Evolutionary conservation across 2,329 filamentous ascomycete genomes (phyloP).

Genomic region (Epicoccum sorghinum): DNA sequence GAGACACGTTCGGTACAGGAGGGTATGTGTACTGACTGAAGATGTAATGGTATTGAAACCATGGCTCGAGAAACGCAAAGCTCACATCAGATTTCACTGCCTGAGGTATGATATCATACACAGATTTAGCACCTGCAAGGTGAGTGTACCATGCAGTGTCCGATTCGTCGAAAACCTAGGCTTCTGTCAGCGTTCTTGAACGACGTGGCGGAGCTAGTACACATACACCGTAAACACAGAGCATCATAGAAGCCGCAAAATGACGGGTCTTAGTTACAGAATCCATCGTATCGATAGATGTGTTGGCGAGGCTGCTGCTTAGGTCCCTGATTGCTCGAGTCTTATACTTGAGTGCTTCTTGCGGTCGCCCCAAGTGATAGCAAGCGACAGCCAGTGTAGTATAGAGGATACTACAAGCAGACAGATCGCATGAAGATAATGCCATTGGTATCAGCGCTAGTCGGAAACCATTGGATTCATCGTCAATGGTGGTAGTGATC

Average conservation of each 20-base stretch:
- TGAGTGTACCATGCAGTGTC: slow-evolving; percentile 57
- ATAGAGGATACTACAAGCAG: slow-evolving; percentile 49
- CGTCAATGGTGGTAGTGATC: slow-evolving; percentile 57
- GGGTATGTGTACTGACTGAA: slow-evolving; percentile 53
- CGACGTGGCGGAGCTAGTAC: not conserved
- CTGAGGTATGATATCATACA: slow-evolving; percentile 38
- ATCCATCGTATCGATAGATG: slow-evolving; percentile 15
- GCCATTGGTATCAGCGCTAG: slow-evolving; percentile 56
- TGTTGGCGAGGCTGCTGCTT: slow-evolving; percentile 45
- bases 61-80: slow-evolving; percentile 51
- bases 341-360: slow-evolving; percentile 53
- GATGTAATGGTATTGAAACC: slow-evolving; percentile 58
- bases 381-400: slow-evolving; percentile 55
- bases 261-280: slow-evolving; percentile 47
- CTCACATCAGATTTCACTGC: slow-evolving; percentile 27
- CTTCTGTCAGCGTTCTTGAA: not conserved
- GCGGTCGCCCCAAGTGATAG: slow-evolving; percentile 50
- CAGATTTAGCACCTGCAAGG: slow-evolving; percentile 52
- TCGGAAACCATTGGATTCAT: slow-evolving; percentile 55
- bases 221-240: slow-evolving; percentile 56
- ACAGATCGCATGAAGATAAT: slow-evolving; percentile 42
- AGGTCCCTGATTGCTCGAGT: slow-evolving; percentile 50
- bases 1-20: slow-evolving; percentile 31
- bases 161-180: slow-evolving; percentile 56
- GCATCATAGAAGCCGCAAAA: slow-evolving; percentile 58